Evolutionary conservation across 176 grass and related monocot genomes (phyloP), one percentile per base, ranked within the genome.

Genomic region (Paspalum vaginatum): DNA sequence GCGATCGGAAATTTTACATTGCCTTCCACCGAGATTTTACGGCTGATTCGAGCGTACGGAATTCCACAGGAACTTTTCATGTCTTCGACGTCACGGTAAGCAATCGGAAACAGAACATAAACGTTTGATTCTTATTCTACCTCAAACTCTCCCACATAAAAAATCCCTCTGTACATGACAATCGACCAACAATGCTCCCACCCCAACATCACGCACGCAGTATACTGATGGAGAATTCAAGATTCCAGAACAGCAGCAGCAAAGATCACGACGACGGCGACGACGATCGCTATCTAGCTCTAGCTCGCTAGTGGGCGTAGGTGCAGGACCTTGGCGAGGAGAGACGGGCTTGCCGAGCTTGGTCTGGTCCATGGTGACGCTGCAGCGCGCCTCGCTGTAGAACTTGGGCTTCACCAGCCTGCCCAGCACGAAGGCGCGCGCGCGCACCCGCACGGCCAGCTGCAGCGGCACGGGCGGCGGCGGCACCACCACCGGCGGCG

Each of bases 351-450:
- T 89, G 78, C 86, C 84, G 58, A 99, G 48, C 79, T 86, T 95
- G 73, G 83, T 69, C 69, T 78, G 78, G 81, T 90, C 96, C 72
- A 99, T 53, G 11, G 37, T 42, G 61, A 99, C 45, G 11, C 14
- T 85, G 86, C 96, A 99, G 4, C 56, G 71, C 0, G 91, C n/a
- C 74, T 74, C 78, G 88, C 44, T 89, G 81, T 86, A 77, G 90
- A 99, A 99, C 75, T 88, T 95, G 68, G 96, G 93, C 79, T 88
- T 81, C 18, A 99, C 96, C 76, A 99, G 83, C 76, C 77, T 88
- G 4, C 96, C 96, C 75, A 99, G 84, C 70, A 99, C 96, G 67
- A 88, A 84, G 1, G 96, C 96, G 21, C 90, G 86, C 1, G 96
- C 89, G 72, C 96, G 81, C 65, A 93, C 55, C 12, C 81, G 83